phyloP scores from a whole-genome alignment of 192 early-diverging fungal genomes.

The Coemansia interrupta region DNA sequence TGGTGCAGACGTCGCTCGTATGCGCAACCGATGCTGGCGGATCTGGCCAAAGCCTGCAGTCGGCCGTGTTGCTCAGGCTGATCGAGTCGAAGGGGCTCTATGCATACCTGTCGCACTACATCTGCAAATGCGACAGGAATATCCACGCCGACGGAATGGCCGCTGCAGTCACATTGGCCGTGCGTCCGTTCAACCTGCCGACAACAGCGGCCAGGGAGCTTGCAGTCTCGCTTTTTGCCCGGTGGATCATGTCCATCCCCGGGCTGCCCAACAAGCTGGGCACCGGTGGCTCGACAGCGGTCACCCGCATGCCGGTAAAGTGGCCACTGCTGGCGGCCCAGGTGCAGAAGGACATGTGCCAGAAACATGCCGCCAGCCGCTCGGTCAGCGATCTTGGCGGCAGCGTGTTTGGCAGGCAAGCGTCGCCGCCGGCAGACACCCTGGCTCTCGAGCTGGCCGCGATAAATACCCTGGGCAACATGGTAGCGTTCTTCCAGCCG shows the following conservation, averaged over 20 bases:
- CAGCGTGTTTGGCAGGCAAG: slow-evolving; percentile 7
- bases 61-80: slow-evolving; percentile 13
- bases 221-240: slow-evolving; percentile 27
- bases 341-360: slow-evolving; percentile 9
- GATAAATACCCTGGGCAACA: slow-evolving; percentile 39
- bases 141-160: background rate
- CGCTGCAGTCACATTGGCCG: slow-evolving; percentile 10
- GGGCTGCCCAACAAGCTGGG: slow-evolving; percentile 42
- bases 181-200: slow-evolving; percentile 13
- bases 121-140: background rate
- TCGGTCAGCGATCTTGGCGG: background rate
- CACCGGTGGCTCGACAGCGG: slow-evolving; percentile 22
- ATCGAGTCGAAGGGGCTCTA: slow-evolving; percentile 19
- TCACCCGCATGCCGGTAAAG: slow-evolving; percentile 18
- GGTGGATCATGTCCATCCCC: slow-evolving; percentile 31
- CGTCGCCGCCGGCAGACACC: background rate
- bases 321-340: slow-evolving; percentile 16
- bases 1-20: slow-evolving; percentile 6
- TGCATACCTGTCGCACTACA: slow-evolving; percentile 24
- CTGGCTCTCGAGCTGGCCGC: slow-evolving; percentile 20
- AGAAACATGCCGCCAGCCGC: slow-evolving; percentile 2
- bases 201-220: slow-evolving; percentile 6
- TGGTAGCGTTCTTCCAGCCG: slow-evolving; percentile 40
- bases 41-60: background rate
- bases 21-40: slow-evolving; percentile 3